Evolutionary conservation across 306 rosid species (phyloP).

Genomic region (Crataegus laevigata): DNA sequence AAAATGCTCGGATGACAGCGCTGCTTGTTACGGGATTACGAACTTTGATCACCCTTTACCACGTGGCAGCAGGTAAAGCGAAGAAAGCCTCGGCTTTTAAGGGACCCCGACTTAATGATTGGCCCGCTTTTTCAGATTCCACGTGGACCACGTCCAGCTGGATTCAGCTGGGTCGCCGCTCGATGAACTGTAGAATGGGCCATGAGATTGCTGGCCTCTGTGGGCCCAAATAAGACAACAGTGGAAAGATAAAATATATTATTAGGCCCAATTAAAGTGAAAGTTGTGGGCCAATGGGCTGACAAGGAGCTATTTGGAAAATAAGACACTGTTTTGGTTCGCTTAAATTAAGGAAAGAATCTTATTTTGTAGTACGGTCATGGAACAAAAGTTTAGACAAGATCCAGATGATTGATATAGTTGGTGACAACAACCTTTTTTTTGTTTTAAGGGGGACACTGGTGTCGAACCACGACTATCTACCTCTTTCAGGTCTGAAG

Average conservation of each 20-base stretch:
- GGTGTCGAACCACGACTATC: rapidly evolving
- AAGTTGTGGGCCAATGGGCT: not conserved
- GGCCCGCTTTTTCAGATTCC: slow-evolving; percentile 1
- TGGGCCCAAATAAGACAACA: not conserved
- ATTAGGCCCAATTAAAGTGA: not conserved
- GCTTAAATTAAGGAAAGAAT: slow-evolving; percentile 12
- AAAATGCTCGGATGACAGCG: slow-evolving; percentile 8
- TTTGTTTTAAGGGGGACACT: too few species aligned
- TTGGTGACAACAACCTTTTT: too few species aligned
- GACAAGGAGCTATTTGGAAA: not conserved
- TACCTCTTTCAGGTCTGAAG: rapidly evolving
- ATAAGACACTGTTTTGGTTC: not conserved
- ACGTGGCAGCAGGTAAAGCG: slow-evolving; percentile 33
- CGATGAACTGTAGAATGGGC: not conserved
- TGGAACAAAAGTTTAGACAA: slow-evolving; percentile 20
- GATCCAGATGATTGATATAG: slow-evolving; percentile 25
- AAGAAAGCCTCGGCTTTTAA: not conserved
- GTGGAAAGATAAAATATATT: not conserved
- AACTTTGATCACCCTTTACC: slow-evolving; percentile 13
- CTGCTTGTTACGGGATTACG: not conserved
- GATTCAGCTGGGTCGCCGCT: not conserved
- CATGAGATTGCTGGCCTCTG: not conserved
- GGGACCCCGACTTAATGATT: slow-evolving; percentile 18
- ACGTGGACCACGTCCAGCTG: slow-evolving; percentile 44
- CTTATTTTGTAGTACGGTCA: slow-evolving; percentile 15